These are phyloP conservation scores for Solanum ossicruentum DNA, from an alignment of 257 asterid species.

Conservation along the genomic window DNA sequence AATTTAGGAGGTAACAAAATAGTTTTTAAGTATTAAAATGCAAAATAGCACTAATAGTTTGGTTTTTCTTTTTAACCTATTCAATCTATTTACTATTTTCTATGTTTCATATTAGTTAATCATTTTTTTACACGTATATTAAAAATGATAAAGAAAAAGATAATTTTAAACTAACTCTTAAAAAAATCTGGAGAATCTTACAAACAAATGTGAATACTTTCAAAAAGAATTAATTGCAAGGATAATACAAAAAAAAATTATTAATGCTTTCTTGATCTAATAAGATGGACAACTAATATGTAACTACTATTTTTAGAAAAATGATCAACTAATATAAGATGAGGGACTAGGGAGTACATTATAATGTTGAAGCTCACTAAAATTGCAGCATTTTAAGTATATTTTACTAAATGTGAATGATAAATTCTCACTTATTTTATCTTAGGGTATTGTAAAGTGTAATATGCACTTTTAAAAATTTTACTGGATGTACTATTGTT, in stretches of 20 bases:
- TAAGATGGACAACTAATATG: too few relatives aligned
- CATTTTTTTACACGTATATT: too few relatives aligned
- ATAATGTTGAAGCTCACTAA: not conserved
- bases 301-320: too few relatives aligned
- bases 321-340: too few relatives aligned
- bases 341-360: not conserved
- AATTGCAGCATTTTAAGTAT: not conserved
- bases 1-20: not conserved
- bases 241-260: too few relatives aligned
- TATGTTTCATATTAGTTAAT: too few relatives aligned
- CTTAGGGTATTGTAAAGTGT: not conserved
- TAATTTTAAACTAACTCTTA: too few relatives aligned
- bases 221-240: too few relatives aligned
- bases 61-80: not conserved
- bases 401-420: not conserved
- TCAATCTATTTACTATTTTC: not conserved
- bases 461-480: not conserved
- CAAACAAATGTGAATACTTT: too few relatives aligned
- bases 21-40: not conserved
- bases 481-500: not conserved
- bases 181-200: too few relatives aligned
- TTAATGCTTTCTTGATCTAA: too few relatives aligned
- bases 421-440: not conserved
- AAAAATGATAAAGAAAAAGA: too few relatives aligned
- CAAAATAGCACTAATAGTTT: not conserved